These are phyloP conservation scores for Neurospora sp. DNA, from an alignment of 495 filamentous ascomycete genomes.

Conservation along the genomic window DNA sequence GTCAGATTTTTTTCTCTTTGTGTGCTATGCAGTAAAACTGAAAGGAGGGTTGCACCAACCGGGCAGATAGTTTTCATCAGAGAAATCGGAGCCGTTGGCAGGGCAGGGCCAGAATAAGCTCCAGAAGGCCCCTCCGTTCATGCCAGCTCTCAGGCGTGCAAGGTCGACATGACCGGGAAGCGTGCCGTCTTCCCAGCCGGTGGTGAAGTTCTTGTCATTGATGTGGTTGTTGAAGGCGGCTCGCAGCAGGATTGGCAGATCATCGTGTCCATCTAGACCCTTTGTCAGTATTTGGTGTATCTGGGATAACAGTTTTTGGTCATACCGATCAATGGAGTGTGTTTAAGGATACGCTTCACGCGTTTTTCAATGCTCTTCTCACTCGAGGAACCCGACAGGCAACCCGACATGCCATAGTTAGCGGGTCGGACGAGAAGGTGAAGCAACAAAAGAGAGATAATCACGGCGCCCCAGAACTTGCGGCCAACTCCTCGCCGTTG, in stretches of 20 bases:
- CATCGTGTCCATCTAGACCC: slow-evolving; percentile 77
- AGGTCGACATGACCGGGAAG: slow-evolving; percentile 70
- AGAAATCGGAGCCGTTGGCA: slow-evolving; percentile 56
- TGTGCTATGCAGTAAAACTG: neutral
- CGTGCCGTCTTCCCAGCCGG: slow-evolving; percentile 55
- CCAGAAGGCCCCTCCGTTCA: slow-evolving; percentile 78
- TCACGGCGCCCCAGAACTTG: neutral
- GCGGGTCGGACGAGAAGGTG: neutral
- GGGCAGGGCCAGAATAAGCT: slow-evolving; percentile 78
- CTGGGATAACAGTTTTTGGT: neutral
- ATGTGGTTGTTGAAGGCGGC: slow-evolving; percentile 65
- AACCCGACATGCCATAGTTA: slow-evolving; percentile 1
- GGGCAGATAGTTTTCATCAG: slow-evolving; percentile 54
- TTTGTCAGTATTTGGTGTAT: neutral
- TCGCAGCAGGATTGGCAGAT: slow-evolving; percentile 67
- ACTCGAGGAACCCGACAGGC: neutral
- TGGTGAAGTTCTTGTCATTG: slow-evolving; percentile 60
- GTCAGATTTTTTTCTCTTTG: neutral
- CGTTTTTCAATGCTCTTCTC: slow-evolving; percentile 46
- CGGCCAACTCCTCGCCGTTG: neutral
- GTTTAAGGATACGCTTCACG: slow-evolving; percentile 55
- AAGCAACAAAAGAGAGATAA: slow-evolving; percentile 2
- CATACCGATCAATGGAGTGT: slow-evolving; percentile 74
- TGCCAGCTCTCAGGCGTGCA: slow-evolving; percentile 47
- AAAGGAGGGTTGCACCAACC: slow-evolving; percentile 16